phyloP scores from a whole-genome alignment of 2,329 filamentous ascomycete genomes.

The Thelonectria olida region DNA sequence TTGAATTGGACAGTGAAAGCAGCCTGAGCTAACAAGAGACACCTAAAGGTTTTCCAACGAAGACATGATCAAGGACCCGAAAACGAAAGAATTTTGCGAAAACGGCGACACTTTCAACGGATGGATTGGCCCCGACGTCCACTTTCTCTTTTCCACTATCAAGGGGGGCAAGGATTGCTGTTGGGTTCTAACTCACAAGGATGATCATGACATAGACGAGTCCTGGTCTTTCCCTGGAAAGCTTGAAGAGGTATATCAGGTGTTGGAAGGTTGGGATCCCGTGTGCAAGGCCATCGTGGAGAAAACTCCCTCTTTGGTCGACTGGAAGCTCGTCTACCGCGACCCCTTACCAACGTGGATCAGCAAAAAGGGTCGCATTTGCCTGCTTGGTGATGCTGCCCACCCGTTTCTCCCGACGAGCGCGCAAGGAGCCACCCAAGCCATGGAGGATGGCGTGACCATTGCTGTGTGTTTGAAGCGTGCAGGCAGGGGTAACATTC shows the following conservation, averaged over 20 bases:
- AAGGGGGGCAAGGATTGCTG: conserved; percentile 54
- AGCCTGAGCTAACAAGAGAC: too few species aligned
- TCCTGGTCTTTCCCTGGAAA: conserved; percentile 62
- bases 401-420: conserved; percentile 17
- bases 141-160: conserved; percentile 66
- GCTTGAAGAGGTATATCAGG: conserved; percentile 59
- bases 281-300: conserved; percentile 53
- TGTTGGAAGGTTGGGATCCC: conserved; percentile 57
- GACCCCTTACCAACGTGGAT: conserved; percentile 59
- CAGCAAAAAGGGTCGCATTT: conserved; percentile 12
- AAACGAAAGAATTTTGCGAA: conserved; percentile 62
- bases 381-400: conserved; percentile 8
- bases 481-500: conserved; percentile 8
- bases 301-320: conserved; percentile 56
- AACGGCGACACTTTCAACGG: conserved; percentile 68
- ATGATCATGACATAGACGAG: conserved; percentile 63
- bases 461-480: conserved; percentile 11
- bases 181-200: conserved; percentile 65
- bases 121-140: conserved; percentile 65
- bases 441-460: conserved; percentile 18
- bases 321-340: conserved; percentile 62
- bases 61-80: conserved; percentile 60
- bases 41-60: conserved; percentile 48
- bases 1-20: conserved; percentile 27
- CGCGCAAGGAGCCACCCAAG: conserved; percentile 16